These are phyloP conservation scores for Xylariaceae sp. DNA, from an alignment of 2,329 filamentous ascomycete genomes.

Conservation along the genomic window DNA sequence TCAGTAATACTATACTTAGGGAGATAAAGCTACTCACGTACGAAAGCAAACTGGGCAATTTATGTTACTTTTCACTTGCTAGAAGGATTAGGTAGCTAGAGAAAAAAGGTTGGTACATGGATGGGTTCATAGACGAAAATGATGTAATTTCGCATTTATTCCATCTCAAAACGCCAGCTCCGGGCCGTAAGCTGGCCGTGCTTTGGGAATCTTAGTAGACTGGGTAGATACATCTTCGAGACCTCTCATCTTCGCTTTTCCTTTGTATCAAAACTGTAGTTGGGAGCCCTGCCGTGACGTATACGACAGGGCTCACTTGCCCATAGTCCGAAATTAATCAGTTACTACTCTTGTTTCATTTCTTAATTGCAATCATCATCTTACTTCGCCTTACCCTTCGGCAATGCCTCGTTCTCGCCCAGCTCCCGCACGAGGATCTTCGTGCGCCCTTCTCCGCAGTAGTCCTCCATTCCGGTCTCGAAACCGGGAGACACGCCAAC, in stretches of 20 bases:
- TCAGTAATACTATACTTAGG: not conserved
- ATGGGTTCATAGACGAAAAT: too few species aligned
- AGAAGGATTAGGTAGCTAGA: too few species aligned
- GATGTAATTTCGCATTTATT: constrained; percentile 15
- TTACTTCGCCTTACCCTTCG: constrained; percentile 72
- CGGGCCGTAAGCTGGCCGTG: constrained; percentile 15
- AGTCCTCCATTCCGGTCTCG: constrained; percentile 84
- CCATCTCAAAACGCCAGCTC: constrained; percentile 30
- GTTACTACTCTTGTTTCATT: not conserved
- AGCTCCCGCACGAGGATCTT: constrained; percentile 84
- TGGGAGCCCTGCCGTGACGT: too few species aligned
- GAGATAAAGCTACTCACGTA: too few species aligned
- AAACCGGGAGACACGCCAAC: constrained; percentile 86
- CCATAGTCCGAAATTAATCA: too few species aligned
- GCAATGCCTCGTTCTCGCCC: constrained; percentile 85
- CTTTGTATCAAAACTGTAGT: too few species aligned
- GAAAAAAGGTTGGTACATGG: too few species aligned
- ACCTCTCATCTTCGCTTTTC: too few species aligned
- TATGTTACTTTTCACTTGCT: too few species aligned
- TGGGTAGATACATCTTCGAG: too few species aligned
- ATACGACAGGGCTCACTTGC: not conserved
- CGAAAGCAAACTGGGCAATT: too few species aligned
- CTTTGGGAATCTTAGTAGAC: constrained; percentile 21
- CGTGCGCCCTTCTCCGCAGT: constrained; percentile 72
- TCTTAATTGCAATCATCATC: not conserved